Conservation (phyloP, 2,329 filamentous ascomycete genomes). For the Epicoccum nigrum region DNA sequence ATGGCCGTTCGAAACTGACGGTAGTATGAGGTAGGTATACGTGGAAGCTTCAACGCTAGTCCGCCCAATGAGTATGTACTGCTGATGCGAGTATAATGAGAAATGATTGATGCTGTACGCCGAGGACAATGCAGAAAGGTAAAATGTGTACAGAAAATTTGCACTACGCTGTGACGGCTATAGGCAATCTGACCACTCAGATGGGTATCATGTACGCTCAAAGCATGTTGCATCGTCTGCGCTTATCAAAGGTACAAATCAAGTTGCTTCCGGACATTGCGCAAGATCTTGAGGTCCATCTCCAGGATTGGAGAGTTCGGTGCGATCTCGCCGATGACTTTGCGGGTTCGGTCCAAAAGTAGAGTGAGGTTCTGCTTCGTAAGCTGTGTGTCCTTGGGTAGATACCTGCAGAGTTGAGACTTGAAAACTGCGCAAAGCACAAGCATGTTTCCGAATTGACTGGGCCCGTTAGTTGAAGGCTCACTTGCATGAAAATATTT, state of each 20-base stretch:
- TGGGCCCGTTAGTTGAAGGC: constrained; percentile 46
- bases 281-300: constrained; percentile 76
- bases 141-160: constrained; percentile 17
- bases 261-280: constrained; percentile 44
- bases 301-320: constrained; percentile 76
- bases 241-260: constrained; percentile 18
- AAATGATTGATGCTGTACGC: constrained; percentile 20
- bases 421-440: constrained; percentile 83
- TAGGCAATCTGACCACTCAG: constrained; percentile 5
- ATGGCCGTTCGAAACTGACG: constrained; percentile 13
- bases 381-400: constrained; percentile 32
- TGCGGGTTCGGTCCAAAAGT: constrained; percentile 64
- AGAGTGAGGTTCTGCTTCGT: constrained; percentile 32
- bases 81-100: constrained; percentile 16
- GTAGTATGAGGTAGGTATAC: constrained; percentile 20
- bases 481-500: background rate
- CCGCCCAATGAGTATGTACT: constrained; percentile 31
- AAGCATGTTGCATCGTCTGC: constrained; percentile 1
- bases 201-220: constrained; percentile 13
- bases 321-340: constrained; percentile 72
- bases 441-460: constrained; percentile 95
- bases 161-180: constrained; percentile 10
- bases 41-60: constrained; percentile 33
- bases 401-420: constrained; percentile 55
- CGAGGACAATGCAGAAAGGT: constrained; percentile 19